Base-by-base conservation (phyloP, 1,139 yeast species). In the Protomyces inouyei region DNA sequence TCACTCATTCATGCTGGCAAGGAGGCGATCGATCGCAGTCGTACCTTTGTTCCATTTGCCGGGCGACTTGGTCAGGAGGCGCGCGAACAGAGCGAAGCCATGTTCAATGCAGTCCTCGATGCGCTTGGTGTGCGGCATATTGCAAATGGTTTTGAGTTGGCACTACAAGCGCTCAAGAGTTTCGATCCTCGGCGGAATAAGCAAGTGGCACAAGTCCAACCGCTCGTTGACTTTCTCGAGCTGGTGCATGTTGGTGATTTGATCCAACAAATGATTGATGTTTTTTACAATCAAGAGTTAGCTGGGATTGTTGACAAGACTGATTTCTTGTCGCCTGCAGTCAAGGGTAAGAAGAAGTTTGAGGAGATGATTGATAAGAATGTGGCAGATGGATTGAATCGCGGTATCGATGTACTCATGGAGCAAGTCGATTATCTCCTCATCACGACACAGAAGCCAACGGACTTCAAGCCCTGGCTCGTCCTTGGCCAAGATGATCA, bases 181-280 rank as follows among this genome's bases (percentile, higher is more conserved):
- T 93, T 90, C 71, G 86, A 87, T 68, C 92, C 95, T 0, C 80
- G 79, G 21, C 81, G 81, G 0, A 70, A 72, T 16, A 69, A 70
- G 2, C 67, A 67, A 28, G 54, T 52, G n/a, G 52, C 60, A 3
- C 61, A 77, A 0, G 88, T 88, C 10, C 95, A 88, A 69, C 98
- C 98, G 0, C 79, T 93, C 61, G 88, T 88, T 0, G 83, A 88
- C 64, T 93, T 93, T 72, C 88, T 95, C 21, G 97, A 92, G 73
- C 79, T 93, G 68, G 95, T 93, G 53, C 93, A 92, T 71, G 86
- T 90, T 70, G 98, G 97, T 6, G 98, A 93, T 73, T 78, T 92
- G 67, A 89, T 93, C 37, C 87, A 90, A 71, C 98, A 92, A 73
- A 90, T 93, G 96, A 78, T 91, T 54, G 93, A 89, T 67, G 90